Base-by-base conservation (phyloP, 2,329 filamentous ascomycete genomes). In the Pseudogymnoascus sp. region DNA sequence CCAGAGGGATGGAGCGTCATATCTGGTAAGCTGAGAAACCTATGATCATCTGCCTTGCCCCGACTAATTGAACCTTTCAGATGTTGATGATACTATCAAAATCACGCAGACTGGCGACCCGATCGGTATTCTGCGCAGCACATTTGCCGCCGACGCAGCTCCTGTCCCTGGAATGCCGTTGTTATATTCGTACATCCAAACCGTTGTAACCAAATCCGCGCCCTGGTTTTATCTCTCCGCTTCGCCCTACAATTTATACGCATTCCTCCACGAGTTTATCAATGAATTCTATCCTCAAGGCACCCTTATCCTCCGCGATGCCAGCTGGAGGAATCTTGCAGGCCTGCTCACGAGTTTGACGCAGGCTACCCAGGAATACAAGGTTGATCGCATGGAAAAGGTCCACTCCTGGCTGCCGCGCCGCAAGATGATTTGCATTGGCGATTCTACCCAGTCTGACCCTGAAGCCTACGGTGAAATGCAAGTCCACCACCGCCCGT, bases 81-180 rank as follows among this genome's bases (percentile, higher is more conserved):
- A 97, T 69, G 84, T 97, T 67, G 94, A 97, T 72, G 93, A 97
- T 75, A 96, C 92, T 0, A 96, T 97, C 78, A 97, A 97, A 75
- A 78, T 92, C 67, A 97, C 93, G 0, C 81, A 89, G 73, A 96
- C 93, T 0, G 84, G 87, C 45, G 88, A 90, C 59, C 87, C 91
- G 0, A 81, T 89, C 6, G 91, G 91, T 2, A 93, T 97, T 69
- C 78, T 97, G 4, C 82, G 84, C 55, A 88, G 88, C 60, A 97
- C 93, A 0, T 97, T 97, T 70, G 83, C 90, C 55, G 88, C 92
- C 60, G 78, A 85, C 14, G 88, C 92, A 0, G 78, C 81, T 12
- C 85, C 90, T 0, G 85, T 93, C 12, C 70, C 80, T 0, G 91
- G 90, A 58, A 97, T 97, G 91, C 90, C 92, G 0, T 86, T 90